Evolutionary conservation across 176 grass and related monocot genomes (phyloP), one percentile per base, ranked within the genome.

Genomic region (Elaeis guineensis): DNA sequence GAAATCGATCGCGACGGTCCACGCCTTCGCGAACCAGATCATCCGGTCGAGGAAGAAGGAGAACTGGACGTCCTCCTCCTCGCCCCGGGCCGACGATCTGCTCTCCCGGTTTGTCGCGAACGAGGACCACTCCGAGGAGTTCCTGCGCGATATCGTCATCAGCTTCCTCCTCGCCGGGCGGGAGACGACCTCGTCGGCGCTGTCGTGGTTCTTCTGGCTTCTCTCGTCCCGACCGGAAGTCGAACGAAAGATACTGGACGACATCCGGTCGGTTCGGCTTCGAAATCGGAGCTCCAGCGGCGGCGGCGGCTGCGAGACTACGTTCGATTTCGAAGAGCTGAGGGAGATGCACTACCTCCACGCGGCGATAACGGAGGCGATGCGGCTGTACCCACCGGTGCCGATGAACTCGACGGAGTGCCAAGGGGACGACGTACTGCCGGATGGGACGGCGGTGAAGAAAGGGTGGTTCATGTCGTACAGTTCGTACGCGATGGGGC

Each of bases 321-420:
- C 6, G 20, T 51, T 64, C 44, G 44, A 24, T 30, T 64, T 22
- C 62, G 44, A 64, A 12, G 35, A 49, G 35, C 62, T 64, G 11
- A 22, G 39, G 19, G 62, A 64, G 39, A 64, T 64, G 62, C 35
- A 64, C 19, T 64, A 64, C 62, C 62, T 64, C 26, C 62, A 64
- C 11, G 62, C 62, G n/a, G 35, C 62, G 4, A 24, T 64, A 25
- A 23, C 55, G 12, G 55, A 58, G 21, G 19, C 55, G 55, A 58
- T 58, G 55, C 18, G 55, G 55, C 21, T 58, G 6, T 58, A 58
- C 12, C 55, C 55, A 7, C 55, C 55, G 18, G 55, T 24, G 9
- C 55, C 55, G 17, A 6, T 24, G 20, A 50, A 50, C 62, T 21
- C 29, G n/a, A 1, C 32, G 15, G 4, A 48, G 17, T 62, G 29